Percentiles rank a stretch among this genome's conserved stretches.
Conservation (phyloP, 1,139 yeast genomes). For the Yamadazyma dushanensis region DNA sequence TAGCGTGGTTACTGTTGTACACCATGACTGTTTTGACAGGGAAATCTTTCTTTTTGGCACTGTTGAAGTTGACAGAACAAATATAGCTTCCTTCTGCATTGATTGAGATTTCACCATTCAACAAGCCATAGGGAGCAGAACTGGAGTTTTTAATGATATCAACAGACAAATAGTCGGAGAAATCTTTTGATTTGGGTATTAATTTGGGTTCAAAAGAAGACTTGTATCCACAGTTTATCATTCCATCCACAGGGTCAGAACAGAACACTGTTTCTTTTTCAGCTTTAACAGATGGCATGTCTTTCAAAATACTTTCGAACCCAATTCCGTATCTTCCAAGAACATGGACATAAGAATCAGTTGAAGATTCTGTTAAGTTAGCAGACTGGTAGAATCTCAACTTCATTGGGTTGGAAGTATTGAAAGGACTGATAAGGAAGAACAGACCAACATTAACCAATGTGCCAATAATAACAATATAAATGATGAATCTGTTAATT, state of each 20-base stretch:
- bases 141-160: constrained; percentile 53
- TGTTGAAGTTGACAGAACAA: constrained; percentile 58
- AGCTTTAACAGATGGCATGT: constrained; percentile 63
- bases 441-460: constrained; percentile 37
- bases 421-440: constrained; percentile 52
- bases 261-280: constrained; percentile 34
- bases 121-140: constrained; percentile 60
- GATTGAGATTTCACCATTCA: constrained; percentile 61
- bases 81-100: constrained; percentile 61
- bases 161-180: constrained; percentile 47
- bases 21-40: constrained; percentile 66
- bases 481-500: constrained; percentile 53
- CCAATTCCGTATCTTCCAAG: constrained; percentile 53
- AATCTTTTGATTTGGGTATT: constrained; percentile 36
- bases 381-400: constrained; percentile 64
- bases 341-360: constrained; percentile 43
- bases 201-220: constrained; percentile 54
- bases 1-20: constrained; percentile 32
- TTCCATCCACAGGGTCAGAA: constrained; percentile 38
- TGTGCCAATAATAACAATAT: constrained; percentile 30
- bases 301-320: constrained; percentile 41
- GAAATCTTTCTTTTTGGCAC: constrained; percentile 24
- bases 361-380: constrained; percentile 34
- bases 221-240: constrained; percentile 52
- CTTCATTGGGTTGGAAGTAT: constrained; percentile 62